Conservation (phyloP, 208 protist genomes). For the Leishmania amazonensis region DNA sequence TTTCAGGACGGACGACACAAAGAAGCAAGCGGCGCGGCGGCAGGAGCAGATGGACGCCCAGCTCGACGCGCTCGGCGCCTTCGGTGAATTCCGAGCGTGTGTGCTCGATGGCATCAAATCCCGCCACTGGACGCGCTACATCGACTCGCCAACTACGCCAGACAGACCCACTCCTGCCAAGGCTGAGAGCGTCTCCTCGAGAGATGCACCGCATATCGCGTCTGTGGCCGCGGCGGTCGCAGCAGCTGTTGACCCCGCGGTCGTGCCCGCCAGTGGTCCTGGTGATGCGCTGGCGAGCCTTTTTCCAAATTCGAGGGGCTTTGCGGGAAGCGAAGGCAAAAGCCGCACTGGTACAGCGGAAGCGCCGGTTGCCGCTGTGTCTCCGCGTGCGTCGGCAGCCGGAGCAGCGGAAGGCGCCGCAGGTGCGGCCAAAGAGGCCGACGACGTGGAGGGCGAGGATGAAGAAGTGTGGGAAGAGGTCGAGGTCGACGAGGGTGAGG, state of each 20-base stretch:
- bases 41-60: conserved; percentile 29
- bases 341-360: background rate
- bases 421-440: background rate
- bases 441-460: background rate
- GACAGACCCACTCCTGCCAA: background rate
- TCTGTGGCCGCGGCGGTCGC: background rate
- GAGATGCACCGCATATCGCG: background rate
- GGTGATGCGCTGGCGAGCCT: background rate
- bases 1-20: conserved; percentile 28
- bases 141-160: conserved; percentile 7
- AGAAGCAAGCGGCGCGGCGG: conserved; percentile 24
- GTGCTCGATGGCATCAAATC: conserved; percentile 27
- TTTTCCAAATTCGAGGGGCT: background rate
- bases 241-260: background rate
- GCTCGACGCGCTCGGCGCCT: conserved; percentile 13
- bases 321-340: background rate
- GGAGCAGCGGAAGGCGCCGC: too few species aligned
- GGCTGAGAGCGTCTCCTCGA: background rate
- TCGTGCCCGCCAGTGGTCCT: background rate
- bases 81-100: conserved; percentile 28
- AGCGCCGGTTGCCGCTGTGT: background rate
- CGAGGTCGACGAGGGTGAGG: conserved; percentile 23
- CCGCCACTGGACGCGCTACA: conserved; percentile 28
- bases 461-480: conserved; percentile 11
- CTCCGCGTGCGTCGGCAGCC: background rate